Conservation (phyloP, 768 basidiomycete genomes). For the Pholiota microspora region DNA sequence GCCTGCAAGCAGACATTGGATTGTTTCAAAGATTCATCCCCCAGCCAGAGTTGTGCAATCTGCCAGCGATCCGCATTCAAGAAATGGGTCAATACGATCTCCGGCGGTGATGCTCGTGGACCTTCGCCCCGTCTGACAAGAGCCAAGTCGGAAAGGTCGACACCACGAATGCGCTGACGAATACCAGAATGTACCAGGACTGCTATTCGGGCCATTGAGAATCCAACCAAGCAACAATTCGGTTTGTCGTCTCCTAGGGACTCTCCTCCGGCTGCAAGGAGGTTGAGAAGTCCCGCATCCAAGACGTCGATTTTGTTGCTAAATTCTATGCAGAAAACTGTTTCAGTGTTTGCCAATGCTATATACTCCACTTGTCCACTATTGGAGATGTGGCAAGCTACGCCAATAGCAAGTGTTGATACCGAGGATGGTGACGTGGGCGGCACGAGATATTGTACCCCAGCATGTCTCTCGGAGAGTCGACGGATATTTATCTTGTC, state of each 20-base stretch:
- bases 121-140: slow-evolving; percentile 14
- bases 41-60: slow-evolving; percentile 30
- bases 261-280: not conserved
- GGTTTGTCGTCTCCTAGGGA: not conserved
- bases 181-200: slow-evolving; percentile 28
- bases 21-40: slow-evolving; percentile 16
- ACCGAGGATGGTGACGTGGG: not conserved
- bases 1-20: slow-evolving; percentile 36
- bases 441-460: not conserved
- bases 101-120: slow-evolving; percentile 23
- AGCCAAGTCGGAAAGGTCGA: slow-evolving; percentile 36
- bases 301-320: not conserved
- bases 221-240: slow-evolving; percentile 28
- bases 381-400: slow-evolving; percentile 7
- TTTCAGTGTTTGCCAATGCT: slow-evolving; percentile 7
- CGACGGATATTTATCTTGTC: slow-evolving; percentile 2
- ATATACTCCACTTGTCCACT: slow-evolving; percentile 13
- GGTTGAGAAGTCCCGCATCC: not conserved
- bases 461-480: slow-evolving; percentile 5
- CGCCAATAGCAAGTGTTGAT: slow-evolving; percentile 3
- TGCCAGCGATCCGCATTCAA: slow-evolving; percentile 10
- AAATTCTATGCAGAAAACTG: slow-evolving; percentile 8
- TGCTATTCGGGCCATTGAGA: slow-evolving; percentile 34
- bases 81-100: slow-evolving; percentile 23
- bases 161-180: slow-evolving; percentile 27